Conservation (phyloP, 306 rosid species). For the Gastrolobium bilobum region DNA sequence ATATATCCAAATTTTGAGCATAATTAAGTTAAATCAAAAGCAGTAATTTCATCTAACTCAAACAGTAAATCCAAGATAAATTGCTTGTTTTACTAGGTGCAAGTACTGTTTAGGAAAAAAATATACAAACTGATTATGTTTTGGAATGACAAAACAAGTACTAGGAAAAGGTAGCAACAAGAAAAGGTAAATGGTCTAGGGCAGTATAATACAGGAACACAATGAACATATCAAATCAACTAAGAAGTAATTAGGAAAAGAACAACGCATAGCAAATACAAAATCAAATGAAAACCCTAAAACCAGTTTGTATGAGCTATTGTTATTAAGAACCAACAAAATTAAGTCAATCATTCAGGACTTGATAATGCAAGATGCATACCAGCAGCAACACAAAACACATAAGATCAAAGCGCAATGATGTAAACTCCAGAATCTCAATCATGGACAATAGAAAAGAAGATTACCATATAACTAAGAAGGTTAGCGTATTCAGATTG, state of each 20-base stretch:
- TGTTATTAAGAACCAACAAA: slow-evolving; percentile 2
- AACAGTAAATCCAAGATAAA: neutral
- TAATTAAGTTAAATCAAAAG: neutral
- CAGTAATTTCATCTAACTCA: neutral
- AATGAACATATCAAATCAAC: neutral
- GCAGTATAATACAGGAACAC: neutral
- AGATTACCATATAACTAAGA: neutral
- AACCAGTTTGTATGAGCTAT: neutral
- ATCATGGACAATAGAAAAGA: neutral
- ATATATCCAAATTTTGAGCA: neutral
- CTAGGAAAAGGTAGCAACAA: slow-evolving; percentile 2
- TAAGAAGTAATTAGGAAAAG: neutral
- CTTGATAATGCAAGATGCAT: neutral
- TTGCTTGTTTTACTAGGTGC: neutral
- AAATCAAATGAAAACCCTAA: neutral
- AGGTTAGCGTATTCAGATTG: neutral
- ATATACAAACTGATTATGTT: neutral
- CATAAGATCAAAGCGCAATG: neutral
- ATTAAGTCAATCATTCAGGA: slow-evolving; percentile 5
- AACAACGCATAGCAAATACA: neutral
- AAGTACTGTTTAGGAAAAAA: neutral
- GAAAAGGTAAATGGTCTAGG: neutral
- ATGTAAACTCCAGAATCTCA: neutral
- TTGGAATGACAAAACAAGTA: neutral
- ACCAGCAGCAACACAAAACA: neutral